Percentiles rank a stretch among this genome's conserved stretches.
Evolutionary conservation across 768 basidiomycete genomes (phyloP).

Genomic region (Mycena metata): DNA sequence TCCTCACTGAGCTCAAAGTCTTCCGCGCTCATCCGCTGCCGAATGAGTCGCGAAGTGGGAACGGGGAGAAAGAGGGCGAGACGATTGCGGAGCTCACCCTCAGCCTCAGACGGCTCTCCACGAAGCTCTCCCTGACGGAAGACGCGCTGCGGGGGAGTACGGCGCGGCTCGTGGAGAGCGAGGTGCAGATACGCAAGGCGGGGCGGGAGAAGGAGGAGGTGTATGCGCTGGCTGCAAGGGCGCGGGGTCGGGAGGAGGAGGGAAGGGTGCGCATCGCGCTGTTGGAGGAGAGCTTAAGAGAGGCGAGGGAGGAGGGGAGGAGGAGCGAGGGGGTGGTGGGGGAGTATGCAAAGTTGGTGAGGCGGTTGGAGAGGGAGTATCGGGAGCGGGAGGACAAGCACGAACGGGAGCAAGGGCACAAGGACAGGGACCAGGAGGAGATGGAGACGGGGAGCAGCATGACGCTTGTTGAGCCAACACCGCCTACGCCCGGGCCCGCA

Average conservation of each 20-base stretch:
- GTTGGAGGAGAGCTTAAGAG: constrained; percentile 59
- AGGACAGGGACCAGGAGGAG: not conserved
- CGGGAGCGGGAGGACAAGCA: not conserved
- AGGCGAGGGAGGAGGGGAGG: constrained; percentile 68
- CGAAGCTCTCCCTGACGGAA: constrained; percentile 77
- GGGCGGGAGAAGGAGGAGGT: constrained; percentile 63
- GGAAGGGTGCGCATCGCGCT: constrained; percentile 62
- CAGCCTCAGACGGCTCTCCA: constrained; percentile 74
- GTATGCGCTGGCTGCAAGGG: constrained; percentile 66
- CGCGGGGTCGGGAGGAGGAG: constrained; percentile 69
- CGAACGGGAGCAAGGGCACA: not conserved
- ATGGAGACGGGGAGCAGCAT: constrained; percentile 3
- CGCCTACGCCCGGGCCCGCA: too few relatives aligned
- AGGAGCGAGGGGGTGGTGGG: constrained; percentile 76
- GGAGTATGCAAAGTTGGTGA: constrained; percentile 84
- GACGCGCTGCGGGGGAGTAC: constrained; percentile 63
- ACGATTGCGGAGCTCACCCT: constrained; percentile 65
- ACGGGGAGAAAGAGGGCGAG: too few relatives aligned
- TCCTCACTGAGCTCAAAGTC: constrained; percentile 58
- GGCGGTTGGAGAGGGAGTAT: constrained; percentile 70
- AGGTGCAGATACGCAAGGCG: constrained; percentile 59
- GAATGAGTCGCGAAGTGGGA: too few relatives aligned
- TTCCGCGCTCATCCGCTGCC: too few relatives aligned
- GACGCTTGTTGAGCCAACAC: constrained; percentile 23
- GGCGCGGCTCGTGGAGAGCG: constrained; percentile 58